Evolutionary conservation across 495 filamentous ascomycete genomes (phyloP), one percentile per base, ranked within the genome.

Genomic region (Hyaloscypha variabilis): DNA sequence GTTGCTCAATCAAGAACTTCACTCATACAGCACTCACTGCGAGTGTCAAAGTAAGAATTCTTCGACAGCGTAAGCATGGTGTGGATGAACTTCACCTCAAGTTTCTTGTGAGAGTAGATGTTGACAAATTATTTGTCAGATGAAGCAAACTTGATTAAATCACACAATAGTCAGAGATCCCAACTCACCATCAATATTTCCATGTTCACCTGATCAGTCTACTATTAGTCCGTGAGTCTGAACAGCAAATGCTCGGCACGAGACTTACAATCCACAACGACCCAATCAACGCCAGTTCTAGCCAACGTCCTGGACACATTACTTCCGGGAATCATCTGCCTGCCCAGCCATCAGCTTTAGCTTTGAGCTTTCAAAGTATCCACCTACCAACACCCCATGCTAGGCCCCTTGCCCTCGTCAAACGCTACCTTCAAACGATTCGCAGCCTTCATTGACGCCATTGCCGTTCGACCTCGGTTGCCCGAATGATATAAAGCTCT

Each of bases 311-410:
- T 83, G n/a, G 89, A 85, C 42, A 88, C 79, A 71, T 91, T 92
- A 59, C 82, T 77, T 2, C 91, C 91, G 1, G 91, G 89, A 58
- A 93, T 78, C 82, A 90, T 90, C 79, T 94, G 87, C 87, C 87
- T 67, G 28, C 17, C 5, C 23, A 8, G 11, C n/a, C 19, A 50
- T 62, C 24, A 62, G 30, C 31, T 46, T 17, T 36, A 34, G 26
- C 24, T 29, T 10, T 21, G 42, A 51, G 54, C 34, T 25, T 17
- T 1, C 13, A 17, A 4, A 14, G 39, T 46, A 10, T 17, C 21
- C 57, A 46, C 58, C 26, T n/a, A 67, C 66, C 67, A 72, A 39
- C 58, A 81, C 39, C 91, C 91, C 70, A 91, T 87, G 59, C 82
- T 81, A 3, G 88, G 76, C 8, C 84, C 79, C 53, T 78, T 80